Conservation (phyloP, 805 yeast species). For the Middelhovenomyces tepae region DNA sequence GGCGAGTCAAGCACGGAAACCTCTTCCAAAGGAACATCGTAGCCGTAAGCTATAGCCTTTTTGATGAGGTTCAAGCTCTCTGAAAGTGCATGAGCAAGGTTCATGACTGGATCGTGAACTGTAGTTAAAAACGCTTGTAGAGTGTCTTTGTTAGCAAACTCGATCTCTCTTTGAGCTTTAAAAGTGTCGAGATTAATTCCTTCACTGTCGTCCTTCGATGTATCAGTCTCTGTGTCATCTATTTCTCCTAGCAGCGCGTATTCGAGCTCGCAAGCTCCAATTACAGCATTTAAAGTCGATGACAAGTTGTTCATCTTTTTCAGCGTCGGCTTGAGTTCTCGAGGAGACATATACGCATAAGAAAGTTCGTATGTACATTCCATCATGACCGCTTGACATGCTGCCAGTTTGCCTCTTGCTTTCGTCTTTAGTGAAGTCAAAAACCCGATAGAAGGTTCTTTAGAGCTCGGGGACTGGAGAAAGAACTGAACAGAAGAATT, state of each 20-base stretch:
- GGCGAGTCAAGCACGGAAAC: neutral
- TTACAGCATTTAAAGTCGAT: conserved; percentile 33
- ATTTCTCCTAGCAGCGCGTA: conserved; percentile 27
- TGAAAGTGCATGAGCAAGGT: conserved; percentile 29
- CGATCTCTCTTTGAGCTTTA: conserved; percentile 28
- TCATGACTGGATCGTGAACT: conserved; percentile 26
- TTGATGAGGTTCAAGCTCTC: conserved; percentile 29
- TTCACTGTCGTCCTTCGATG: neutral
- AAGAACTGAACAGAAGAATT: conserved; percentile 35
- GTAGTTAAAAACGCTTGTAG: conserved; percentile 26
- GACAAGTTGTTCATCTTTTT: conserved; percentile 27
- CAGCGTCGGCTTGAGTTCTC: conserved; percentile 30
- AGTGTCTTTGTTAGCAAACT: conserved; percentile 28
- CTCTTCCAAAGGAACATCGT: conserved; percentile 29
- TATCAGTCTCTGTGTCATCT: neutral
- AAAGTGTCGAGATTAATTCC: conserved; percentile 10
- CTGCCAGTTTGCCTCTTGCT: conserved; percentile 28
- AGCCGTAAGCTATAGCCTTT: conserved; percentile 30
- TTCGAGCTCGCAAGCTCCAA: conserved; percentile 42
- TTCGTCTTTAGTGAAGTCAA: conserved; percentile 27
- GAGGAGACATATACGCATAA: conserved; percentile 39
- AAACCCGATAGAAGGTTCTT: conserved; percentile 13
- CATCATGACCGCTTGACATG: conserved; percentile 33
- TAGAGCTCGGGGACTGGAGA: conserved; percentile 9
- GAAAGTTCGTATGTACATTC: conserved; percentile 44